Evolutionary conservation across 1,284 basidiomycete species (phyloP), one percentile per base, ranked within the genome.

Genomic region (Thelephora terrestris): DNA sequence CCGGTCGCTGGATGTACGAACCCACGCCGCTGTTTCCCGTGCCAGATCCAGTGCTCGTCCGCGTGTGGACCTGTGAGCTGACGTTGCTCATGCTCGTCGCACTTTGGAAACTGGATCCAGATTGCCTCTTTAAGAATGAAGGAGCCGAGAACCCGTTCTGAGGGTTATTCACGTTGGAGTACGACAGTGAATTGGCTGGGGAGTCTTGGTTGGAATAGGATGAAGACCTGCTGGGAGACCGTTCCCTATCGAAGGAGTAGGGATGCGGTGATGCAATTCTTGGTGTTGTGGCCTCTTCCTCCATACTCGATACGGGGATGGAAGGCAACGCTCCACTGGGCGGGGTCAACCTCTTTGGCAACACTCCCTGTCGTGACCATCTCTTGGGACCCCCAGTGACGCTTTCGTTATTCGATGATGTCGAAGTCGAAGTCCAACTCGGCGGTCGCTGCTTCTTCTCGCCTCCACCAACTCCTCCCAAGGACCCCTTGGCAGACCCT

Each of bases 331-430:
- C 76, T 7, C 76, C 77, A 35, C 65, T 71, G 3, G 79, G 78
- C n/a, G 79, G 79, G 7, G 73, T 75, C 47, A 69, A 59, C 35
- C 72, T 68, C 37, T 73, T 71, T 2, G 79, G 79, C 34, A 80
- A 63, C 14, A 64, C 61, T 16, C 69, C 70, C 55, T 77, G 78
- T 40, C 78, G 70, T 17, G 82, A 82, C 79, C 81, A 82, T 23
- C 64, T 62, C 47, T 67, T 63, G 20, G 66, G 61, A 49, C 62
- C 67, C 40, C 39, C 39, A 21, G 58, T 62, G 58, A 48, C 56
- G 48, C 34, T 64, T 53, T 56, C 70, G 61, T 38, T 73, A 2
- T 75, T 77, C 1, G 67, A 70, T 37, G 69, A 60, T 0, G 78
- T 79, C 0, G 78, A 79, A 5, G 74, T 69, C 0, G 76, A 78